Conservation (phyloP, 2,329 filamentous ascomycete species). For the Metarhizium anisopliae region DNA sequence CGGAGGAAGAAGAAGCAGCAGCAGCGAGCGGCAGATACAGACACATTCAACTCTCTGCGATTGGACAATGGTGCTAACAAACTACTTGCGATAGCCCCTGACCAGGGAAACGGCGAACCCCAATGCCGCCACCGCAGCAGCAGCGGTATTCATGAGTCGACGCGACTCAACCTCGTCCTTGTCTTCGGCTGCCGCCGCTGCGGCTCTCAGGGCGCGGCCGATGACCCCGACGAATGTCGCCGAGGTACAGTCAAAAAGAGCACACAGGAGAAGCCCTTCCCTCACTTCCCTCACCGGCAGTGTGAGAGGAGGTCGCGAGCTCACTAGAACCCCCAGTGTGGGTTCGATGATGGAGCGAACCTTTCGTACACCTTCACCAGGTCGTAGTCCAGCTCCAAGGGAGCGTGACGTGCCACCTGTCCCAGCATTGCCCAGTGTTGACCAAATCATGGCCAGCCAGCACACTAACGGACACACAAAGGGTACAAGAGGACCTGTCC, state of each 20-base stretch:
- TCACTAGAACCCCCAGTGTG: conserved; percentile 60
- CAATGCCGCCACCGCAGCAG: conserved; percentile 70
- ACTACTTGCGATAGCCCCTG: conserved; percentile 42
- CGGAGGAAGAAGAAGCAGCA: too few relatives aligned
- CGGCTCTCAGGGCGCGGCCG: conserved; percentile 71
- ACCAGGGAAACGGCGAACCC: conserved; percentile 57
- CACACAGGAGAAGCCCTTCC: conserved; percentile 62
- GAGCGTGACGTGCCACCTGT: conserved; percentile 58
- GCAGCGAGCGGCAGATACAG: not conserved
- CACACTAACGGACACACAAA: conserved; percentile 17
- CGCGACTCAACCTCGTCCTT: conserved; percentile 57
- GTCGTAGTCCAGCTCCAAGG: conserved; percentile 31
- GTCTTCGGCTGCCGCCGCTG: conserved; percentile 78
- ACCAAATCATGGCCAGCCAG: conserved; percentile 16
- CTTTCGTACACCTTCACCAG: conserved; percentile 67
- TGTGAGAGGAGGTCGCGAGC: conserved; percentile 28
- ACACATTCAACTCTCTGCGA: not conserved
- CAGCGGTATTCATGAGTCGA: conserved; percentile 64
- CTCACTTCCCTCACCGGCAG: conserved; percentile 55
- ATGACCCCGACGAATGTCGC: conserved; percentile 71
- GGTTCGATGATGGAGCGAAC: conserved; percentile 84
- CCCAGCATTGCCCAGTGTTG: conserved; percentile 56
- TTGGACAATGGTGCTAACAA: conserved; percentile 1
- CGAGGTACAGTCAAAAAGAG: conserved; percentile 82
- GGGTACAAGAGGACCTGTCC: conserved; percentile 27